Evolutionary conservation across 495 filamentous ascomycete species (phyloP), one percentile per base, ranked within the genome.

Genomic region (Opeltia flavorubescens): DNA sequence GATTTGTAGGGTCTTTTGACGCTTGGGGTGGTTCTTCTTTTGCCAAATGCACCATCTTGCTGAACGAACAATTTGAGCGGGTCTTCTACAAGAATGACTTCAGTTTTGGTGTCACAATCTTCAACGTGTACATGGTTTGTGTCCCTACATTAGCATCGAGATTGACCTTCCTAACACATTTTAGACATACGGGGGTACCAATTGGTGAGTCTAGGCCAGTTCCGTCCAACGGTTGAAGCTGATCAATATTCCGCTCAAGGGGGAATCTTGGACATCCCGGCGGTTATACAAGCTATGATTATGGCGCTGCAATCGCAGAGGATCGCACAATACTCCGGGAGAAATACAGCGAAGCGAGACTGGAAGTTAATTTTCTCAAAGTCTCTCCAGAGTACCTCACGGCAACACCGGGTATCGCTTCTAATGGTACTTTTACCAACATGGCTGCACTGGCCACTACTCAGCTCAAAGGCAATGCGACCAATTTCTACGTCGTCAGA

Each of bases 11-110:
- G n/a, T 65, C 76, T 0, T 85, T 81, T 46, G 83, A 86, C 50
- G 77, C 79, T 2, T 88, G 83, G 81, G 83, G 81, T 50, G 83
- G 81, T 15, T 55, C 59, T 4, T 81, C 83, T 0, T 86, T 80
- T 48, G 71, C 69, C 0, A 65, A 76, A 47, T 89, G 86, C 52
- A 62, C 72, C 24, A 60, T 62, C 20, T 68, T 86, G 18, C 56
- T 84, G 20, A 81, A 81, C 49, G 61, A 76, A 29, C 78, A 87
- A 52, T 85, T 85, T 50, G 79, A 84, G 50, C 63, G 84, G 26
- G 80, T 89, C 4, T 83, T 86, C 53, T 86, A 87, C 58, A 89
- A 88, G 71, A 86, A 89, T 53, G 70, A 79, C 56, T 78, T 79
- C 43, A 76, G 74, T 28, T 75, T 78, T 38, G 77, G 74, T 26